Conservation (phyloP, 371 early-diverging fungal species). For the Fennellomyces sp. region DNA sequence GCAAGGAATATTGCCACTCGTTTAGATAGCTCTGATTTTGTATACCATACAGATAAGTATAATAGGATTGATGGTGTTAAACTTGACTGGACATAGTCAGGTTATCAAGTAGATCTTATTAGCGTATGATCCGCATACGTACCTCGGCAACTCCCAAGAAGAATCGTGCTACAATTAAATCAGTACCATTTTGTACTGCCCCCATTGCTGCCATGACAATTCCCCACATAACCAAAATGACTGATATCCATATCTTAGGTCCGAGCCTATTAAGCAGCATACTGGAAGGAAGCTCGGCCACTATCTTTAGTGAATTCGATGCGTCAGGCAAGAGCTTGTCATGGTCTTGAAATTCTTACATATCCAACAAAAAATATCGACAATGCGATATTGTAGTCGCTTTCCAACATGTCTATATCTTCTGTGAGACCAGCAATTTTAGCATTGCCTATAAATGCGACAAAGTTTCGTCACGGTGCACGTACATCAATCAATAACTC, state of each 20-base stretch:
- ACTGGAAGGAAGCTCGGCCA: slow-evolving; percentile 61
- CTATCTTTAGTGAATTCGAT: too few relatives aligned
- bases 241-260: slow-evolving; percentile 51
- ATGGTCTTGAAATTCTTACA: neutral
- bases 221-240: slow-evolving; percentile 7
- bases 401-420: neutral
- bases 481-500: too few relatives aligned
- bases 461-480: too few relatives aligned
- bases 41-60: slow-evolving; percentile 55
- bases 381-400: slow-evolving; percentile 3
- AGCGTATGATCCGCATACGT: too few relatives aligned
- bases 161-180: slow-evolving; percentile 64
- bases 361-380: slow-evolving; percentile 10
- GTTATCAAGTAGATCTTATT: too few relatives aligned
- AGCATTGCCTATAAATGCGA: slow-evolving; percentile 33
- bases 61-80: slow-evolving; percentile 36
- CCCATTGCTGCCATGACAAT: slow-evolving; percentile 21
- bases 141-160: slow-evolving; percentile 70
- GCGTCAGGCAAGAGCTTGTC: too few relatives aligned
- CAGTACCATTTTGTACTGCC: slow-evolving; percentile 38
- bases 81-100: too few relatives aligned
- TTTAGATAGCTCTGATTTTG: slow-evolving; percentile 63
- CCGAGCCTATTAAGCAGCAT: slow-evolving; percentile 65
- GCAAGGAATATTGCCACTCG: slow-evolving; percentile 71
- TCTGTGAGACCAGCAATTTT: slow-evolving; percentile 1